phyloP scores from a whole-genome alignment of 257 asterid species.

The Ocimum tenuiflorum region DNA sequence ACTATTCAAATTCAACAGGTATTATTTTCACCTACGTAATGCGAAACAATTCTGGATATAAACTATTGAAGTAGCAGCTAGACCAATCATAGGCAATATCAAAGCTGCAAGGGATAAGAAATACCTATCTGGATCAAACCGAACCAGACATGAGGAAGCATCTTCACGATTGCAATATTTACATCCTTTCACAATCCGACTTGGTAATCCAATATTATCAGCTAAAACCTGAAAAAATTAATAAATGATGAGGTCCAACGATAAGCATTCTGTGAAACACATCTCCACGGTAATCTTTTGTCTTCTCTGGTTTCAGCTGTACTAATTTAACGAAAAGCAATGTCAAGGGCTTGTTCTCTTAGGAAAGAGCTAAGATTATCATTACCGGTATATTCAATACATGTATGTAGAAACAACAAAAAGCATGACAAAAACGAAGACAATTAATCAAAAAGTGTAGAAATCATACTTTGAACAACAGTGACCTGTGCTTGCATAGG shows the following conservation, averaged over 20 bases:
- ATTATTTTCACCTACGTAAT: neutral
- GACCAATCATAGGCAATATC: conserved; percentile 7
- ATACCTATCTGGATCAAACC: conserved; percentile 74
- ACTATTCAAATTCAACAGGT: neutral
- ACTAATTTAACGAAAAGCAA: neutral
- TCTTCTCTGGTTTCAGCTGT: neutral
- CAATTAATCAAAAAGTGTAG: neutral
- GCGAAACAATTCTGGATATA: neutral
- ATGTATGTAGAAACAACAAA: neutral
- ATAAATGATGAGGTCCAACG: conserved; percentile 1
- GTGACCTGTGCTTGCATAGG: conserved; percentile 70
- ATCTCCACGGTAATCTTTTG: neutral
- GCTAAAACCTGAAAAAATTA: conserved; percentile 66
- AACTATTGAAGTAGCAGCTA: conserved; percentile 4
- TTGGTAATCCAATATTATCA: conserved; percentile 73
- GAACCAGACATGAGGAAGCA: conserved; percentile 88
- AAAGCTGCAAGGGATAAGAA: conserved; percentile 11
- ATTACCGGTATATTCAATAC: neutral
- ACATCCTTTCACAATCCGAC: conserved; percentile 94
- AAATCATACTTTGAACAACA: conserved; percentile 67
- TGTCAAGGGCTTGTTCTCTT: neutral
- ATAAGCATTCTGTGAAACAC: neutral
- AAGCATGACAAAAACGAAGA: neutral
- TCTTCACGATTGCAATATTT: conserved; percentile 62
- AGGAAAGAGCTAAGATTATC: neutral